Evolutionary conservation across 371 early-diverging fungal genomes (phyloP), one percentile per base, ranked within the genome.

Genomic region (Batrachochytrium dendrobatidis): DNA sequence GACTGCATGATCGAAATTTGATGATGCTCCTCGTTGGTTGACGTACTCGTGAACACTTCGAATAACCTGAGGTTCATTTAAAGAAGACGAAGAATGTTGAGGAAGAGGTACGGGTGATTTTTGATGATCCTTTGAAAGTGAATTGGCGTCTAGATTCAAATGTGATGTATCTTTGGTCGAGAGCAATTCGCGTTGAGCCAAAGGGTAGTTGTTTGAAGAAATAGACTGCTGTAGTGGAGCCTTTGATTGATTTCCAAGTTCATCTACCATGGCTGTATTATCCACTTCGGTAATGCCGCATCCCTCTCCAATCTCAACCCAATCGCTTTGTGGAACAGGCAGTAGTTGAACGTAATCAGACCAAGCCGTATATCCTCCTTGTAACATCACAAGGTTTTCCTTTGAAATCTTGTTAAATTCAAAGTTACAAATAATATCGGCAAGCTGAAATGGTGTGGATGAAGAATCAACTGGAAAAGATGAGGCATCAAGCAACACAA

Each of bases 361-460:
- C 94, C 92, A 92, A 0, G 79, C 88, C 44, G 75, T 64, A 68
- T 87, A 88, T 0, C 92, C 92, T 25, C 91, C 94, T 10, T 72
- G 61, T n/a, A 93, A 64, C 32, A 92, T 61, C 56, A 86, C 70
- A 0, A 90, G 90, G 51, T 65, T 61, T 17, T 73, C 61, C 32
- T 65, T 62, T 25, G 82, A 69, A 3, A 59, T 65, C 29, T 76
- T 79, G 28, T 66, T 61, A 46, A 75, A 82, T 53, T 87, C 88
- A 32, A 68, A 60, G 30, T 83, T 78, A 53, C 79, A 83, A 28
- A 93, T 73, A 0, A 85, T 84, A 3, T 55, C 39, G 34, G 71
- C 60, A 25, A 88, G 68, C 22, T 64, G 52, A 29, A 56, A 56
- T 2, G 87, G 60, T 10, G 39, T 25, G 8, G 53, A 51, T 0